phyloP scores from a whole-genome alignment of 2,329 filamentous ascomycete genomes.

The Trichophaea hybrida region DNA sequence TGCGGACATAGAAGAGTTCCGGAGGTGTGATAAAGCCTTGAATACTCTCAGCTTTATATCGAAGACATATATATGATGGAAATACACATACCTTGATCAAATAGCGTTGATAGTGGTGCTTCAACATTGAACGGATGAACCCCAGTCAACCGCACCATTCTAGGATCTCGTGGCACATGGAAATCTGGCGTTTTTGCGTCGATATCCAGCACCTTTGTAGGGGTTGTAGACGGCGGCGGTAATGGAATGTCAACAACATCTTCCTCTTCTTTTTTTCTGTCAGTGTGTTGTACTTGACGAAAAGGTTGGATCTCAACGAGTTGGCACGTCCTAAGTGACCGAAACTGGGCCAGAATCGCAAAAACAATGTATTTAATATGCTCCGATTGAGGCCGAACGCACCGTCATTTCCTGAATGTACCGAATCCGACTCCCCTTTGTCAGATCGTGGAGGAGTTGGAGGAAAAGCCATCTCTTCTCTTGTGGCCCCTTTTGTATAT shows the following conservation, averaged over 20 bases:
- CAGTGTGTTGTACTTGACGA: background rate
- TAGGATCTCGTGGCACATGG: constrained; percentile 64
- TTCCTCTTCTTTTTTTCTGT: background rate
- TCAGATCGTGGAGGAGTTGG: constrained; percentile 16
- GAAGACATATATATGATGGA: background rate
- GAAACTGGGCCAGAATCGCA: too few species aligned
- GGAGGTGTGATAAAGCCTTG: constrained; percentile 74
- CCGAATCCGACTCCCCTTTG: constrained; percentile 7
- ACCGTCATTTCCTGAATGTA: background rate
- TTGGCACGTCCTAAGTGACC: too few species aligned
- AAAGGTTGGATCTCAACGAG: too few species aligned
- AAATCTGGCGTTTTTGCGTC: constrained; percentile 72
- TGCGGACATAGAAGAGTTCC: constrained; percentile 81
- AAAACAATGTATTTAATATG: background rate
- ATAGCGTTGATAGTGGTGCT: constrained; percentile 63
- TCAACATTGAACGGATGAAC: constrained; percentile 87
- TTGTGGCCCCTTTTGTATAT: background rate
- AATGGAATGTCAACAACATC: constrained; percentile 39
- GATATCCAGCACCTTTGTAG: constrained; percentile 51
- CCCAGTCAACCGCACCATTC: constrained; percentile 74
- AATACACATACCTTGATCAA: constrained; percentile 35
- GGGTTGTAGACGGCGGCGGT: constrained; percentile 47
- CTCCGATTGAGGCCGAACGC: background rate
- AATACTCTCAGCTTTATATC: constrained; percentile 4
- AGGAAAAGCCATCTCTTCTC: constrained; percentile 1